Percentiles rank a stretch among this genome's conserved stretches.
Evolutionary conservation across 768 basidiomycete genomes (phyloP).

Genomic region (Cystobasidium ongulense): DNA sequence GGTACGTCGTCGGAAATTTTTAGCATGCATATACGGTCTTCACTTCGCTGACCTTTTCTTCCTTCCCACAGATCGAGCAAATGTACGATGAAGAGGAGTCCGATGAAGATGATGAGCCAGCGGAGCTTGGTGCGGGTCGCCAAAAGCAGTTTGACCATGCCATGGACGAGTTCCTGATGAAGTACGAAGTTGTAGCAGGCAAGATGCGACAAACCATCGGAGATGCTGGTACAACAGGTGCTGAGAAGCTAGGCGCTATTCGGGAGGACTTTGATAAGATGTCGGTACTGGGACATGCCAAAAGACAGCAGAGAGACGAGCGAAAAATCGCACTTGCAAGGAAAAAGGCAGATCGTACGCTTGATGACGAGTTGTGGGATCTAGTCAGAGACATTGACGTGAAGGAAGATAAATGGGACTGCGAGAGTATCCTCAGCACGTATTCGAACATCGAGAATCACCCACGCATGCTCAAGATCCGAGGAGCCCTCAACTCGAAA

Average conservation of each 20-base stretch:
- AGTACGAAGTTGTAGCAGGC: slow-evolving; percentile 81
- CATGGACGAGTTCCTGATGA: slow-evolving; percentile 86
- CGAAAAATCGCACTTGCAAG: slow-evolving; percentile 25
- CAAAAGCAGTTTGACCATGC: slow-evolving; percentile 82
- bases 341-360: slow-evolving; percentile 45
- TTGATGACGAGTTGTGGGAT: slow-evolving; percentile 16
- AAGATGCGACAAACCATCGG: slow-evolving; percentile 56
- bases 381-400: slow-evolving; percentile 43
- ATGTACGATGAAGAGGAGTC: slow-evolving; percentile 58
- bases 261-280: slow-evolving; percentile 52
- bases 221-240: background rate
- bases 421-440: slow-evolving; percentile 87
- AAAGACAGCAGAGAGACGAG: slow-evolving; percentile 47
- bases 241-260: slow-evolving; percentile 60
- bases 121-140: slow-evolving; percentile 67
- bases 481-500: slow-evolving; percentile 42
- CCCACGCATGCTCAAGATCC: slow-evolving; percentile 71
- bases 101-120: slow-evolving; percentile 47
- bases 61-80: slow-evolving; percentile 58
- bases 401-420: slow-evolving; percentile 68
- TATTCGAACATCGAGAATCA: slow-evolving; percentile 98
- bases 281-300: slow-evolving; percentile 47
- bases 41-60: background rate
- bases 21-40: background rate
- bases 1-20: slow-evolving; percentile 52